Evolutionary conservation across 257 asterid species (phyloP).

Genomic region (Ballota nigra): DNA sequence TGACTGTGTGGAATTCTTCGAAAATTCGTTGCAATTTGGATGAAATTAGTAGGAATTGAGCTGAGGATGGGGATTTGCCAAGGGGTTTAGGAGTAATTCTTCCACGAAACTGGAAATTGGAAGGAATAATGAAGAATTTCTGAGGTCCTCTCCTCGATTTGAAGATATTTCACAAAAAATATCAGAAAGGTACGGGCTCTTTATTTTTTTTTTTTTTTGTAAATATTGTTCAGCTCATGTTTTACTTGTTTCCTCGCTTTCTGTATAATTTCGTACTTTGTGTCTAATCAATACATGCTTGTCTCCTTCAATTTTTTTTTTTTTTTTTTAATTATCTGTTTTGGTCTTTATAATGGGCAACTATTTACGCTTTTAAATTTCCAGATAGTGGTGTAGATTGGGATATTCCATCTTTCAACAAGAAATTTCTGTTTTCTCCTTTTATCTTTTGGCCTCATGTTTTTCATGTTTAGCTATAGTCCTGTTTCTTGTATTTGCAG

Average conservation of each 20-base stretch:
- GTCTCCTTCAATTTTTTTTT: background rate
- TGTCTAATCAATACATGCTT: constrained; percentile 21
- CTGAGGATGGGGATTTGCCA: constrained; percentile 20
- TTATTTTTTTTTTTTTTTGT: background rate
- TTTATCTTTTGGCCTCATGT: background rate
- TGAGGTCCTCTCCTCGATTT: constrained; percentile 30
- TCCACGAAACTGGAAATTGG: constrained; percentile 12
- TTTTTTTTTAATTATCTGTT: background rate
- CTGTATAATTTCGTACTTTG: constrained; percentile 1
- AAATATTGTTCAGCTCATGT: constrained; percentile 8
- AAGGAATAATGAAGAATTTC: constrained; percentile 22
- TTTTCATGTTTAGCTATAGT: background rate
- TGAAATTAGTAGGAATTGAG: constrained; percentile 15
- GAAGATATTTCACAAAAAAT: constrained; percentile 26
- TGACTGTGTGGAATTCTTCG: constrained; percentile 9
- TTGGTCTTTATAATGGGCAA: constrained; percentile 13
- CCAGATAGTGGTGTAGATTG: constrained; percentile 7
- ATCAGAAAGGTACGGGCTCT: constrained; percentile 8
- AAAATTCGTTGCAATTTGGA: background rate
- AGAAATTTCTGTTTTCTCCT: background rate
- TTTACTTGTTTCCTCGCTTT: constrained; percentile 13
- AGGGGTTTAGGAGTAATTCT: constrained; percentile 14
- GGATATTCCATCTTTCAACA: constrained; percentile 6
- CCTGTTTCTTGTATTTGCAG: background rate
- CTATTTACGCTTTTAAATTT: constrained; percentile 1